Evolutionary conservation across 1,284 basidiomycete species (phyloP).

Genomic region (Austroboletus novae-zelandiae): DNA sequence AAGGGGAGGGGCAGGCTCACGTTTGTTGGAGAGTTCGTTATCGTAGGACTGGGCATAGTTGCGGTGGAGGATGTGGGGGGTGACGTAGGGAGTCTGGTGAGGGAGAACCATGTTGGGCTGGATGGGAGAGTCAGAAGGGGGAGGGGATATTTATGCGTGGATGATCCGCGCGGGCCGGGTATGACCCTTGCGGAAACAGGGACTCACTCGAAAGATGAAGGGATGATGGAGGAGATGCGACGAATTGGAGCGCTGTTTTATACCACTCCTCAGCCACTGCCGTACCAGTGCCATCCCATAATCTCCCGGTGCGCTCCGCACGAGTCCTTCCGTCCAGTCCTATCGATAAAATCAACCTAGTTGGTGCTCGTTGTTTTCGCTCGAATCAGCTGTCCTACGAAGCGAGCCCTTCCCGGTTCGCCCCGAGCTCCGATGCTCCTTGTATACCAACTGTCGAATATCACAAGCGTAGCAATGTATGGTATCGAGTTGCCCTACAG

Average conservation of each 20-base stretch:
- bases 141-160: constrained; percentile 11
- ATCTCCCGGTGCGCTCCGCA: constrained; percentile 31
- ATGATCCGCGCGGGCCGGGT: constrained; percentile 28
- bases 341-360: not conserved
- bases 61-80: constrained; percentile 82
- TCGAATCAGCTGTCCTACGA: constrained; percentile 3
- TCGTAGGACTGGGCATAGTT: constrained; percentile 73
- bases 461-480: not conserved
- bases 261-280: constrained; percentile 30
- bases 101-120: constrained; percentile 51
- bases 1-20: constrained; percentile 39
- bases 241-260: constrained; percentile 23
- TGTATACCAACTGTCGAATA: not conserved
- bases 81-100: constrained; percentile 75
- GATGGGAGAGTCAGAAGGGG: constrained; percentile 8
- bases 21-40: constrained; percentile 54
- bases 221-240: not conserved
- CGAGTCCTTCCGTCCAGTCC: constrained; percentile 24
- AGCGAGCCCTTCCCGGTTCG: constrained; percentile 17
- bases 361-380: not conserved
- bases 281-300: constrained; percentile 37
- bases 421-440: constrained; percentile 14
- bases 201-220: constrained; percentile 20
- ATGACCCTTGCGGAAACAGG: constrained; percentile 13
- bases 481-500: not conserved